Conservation (phyloP, 345 rosid species). For the Streptanthus diversifolius region DNA sequence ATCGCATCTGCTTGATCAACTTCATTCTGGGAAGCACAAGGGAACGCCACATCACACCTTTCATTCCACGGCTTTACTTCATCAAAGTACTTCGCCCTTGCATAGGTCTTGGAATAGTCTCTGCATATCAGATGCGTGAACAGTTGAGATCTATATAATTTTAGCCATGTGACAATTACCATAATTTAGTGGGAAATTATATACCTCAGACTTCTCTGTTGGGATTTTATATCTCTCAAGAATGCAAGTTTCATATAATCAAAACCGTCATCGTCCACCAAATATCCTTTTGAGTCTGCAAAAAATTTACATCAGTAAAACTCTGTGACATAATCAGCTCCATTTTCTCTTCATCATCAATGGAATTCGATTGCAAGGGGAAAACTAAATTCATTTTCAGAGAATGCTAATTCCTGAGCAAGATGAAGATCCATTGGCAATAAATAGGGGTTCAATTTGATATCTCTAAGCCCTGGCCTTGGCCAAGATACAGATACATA, state of each 20-base stretch:
- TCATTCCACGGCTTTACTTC: constrained; percentile 97
- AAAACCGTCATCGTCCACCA: constrained; percentile 97
- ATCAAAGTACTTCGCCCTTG: constrained; percentile 90
- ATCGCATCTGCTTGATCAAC: constrained; percentile 94
- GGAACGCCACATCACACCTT: constrained; percentile 92
- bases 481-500: constrained; percentile 3
- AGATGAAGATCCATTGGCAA: neutral
- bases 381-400: neutral
- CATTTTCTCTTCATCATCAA: neutral
- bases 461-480: neutral
- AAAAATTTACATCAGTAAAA: constrained; percentile 22
- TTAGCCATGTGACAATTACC: neutral
- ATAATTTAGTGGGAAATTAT: neutral
- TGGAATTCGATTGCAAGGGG: neutral
- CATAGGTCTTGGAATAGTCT: constrained; percentile 98
- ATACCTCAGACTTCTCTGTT: constrained; percentile 94
- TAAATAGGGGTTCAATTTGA: neutral
- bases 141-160: constrained; percentile 3
- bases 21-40: constrained; percentile 95
- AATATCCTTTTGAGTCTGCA: constrained; percentile 90
- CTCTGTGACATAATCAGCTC: neutral
- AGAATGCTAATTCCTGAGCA: neutral
- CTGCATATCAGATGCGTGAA: constrained; percentile 43
- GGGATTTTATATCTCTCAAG: constrained; percentile 91
- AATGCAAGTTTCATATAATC: constrained; percentile 94